Evolutionary conservation across 2,329 filamentous ascomycete species (phyloP).

Genomic region (Pestalotiopsis sp.): DNA sequence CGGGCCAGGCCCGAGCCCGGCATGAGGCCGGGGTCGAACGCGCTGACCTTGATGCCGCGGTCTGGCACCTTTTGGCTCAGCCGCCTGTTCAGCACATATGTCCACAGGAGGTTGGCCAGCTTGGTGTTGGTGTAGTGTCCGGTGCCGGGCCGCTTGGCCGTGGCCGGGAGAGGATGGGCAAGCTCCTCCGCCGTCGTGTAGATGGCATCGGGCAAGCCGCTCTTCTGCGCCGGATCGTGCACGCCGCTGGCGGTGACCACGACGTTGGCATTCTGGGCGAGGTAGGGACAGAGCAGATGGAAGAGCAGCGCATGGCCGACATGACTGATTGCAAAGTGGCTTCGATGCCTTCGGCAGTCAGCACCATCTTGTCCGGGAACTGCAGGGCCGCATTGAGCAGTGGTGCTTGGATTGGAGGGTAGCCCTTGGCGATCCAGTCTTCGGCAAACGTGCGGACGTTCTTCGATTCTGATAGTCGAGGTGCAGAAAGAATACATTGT

Average conservation of each 20-base stretch:
- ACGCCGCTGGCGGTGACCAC: constrained; percentile 43
- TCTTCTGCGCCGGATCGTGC: constrained; percentile 46
- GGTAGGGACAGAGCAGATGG: constrained; percentile 41
- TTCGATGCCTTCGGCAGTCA: constrained; percentile 44
- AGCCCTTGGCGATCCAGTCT: constrained; percentile 31
- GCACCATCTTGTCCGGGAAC: constrained; percentile 33
- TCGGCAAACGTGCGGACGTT: constrained; percentile 42
- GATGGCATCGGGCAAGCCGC: constrained; percentile 27
- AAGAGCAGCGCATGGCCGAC: constrained; percentile 52
- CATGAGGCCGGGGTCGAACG: constrained; percentile 50
- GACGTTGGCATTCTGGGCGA: constrained; percentile 40
- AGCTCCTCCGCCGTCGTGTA: constrained; percentile 45
- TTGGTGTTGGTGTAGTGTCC: constrained; percentile 46
- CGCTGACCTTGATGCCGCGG: constrained; percentile 36
- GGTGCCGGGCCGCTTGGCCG: constrained; percentile 30
- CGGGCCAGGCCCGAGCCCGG: constrained; percentile 44
- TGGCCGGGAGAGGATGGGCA: constrained; percentile 35
- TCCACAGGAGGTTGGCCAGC: constrained; percentile 48
- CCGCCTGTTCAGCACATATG: constrained; percentile 41
- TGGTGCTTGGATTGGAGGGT: constrained; percentile 43
- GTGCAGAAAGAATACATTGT: constrained; percentile 39
- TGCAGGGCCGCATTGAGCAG: constrained; percentile 50
- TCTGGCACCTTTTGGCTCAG: constrained; percentile 24
- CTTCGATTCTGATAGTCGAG: constrained; percentile 41
- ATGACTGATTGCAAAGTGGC: constrained; percentile 46